Evolutionary conservation across 164 flowering plant genomes (phyloP).

Genomic region (Malania oleifera): DNA sequence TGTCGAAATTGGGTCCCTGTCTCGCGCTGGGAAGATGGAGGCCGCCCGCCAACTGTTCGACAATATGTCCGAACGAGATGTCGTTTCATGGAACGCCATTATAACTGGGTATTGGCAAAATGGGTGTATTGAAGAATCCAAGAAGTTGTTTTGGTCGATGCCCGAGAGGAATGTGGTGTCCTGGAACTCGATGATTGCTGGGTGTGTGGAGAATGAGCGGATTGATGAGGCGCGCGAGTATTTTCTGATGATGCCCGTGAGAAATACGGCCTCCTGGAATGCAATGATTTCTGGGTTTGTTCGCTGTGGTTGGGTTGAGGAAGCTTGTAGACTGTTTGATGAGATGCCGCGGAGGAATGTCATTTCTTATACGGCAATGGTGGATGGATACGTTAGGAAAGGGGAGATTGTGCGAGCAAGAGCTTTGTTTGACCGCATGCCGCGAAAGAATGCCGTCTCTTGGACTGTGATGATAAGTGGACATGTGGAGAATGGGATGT

Average conservation of each 20-base stretch:
- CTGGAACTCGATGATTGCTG: conserved; percentile 53
- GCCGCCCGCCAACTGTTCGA: conserved; percentile 45
- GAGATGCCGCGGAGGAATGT: conserved; percentile 49
- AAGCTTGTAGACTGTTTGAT: conserved; percentile 35
- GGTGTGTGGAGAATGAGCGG: conserved; percentile 30
- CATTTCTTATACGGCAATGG: conserved; percentile 44
- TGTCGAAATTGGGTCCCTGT: conserved; percentile 23
- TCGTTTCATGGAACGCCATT: conserved; percentile 41
- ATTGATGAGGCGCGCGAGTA: conserved; percentile 37
- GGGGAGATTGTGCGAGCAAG: conserved; percentile 41
- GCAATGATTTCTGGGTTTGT: conserved; percentile 41
- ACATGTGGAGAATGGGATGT: conserved; percentile 37
- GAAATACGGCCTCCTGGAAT: conserved; percentile 43
- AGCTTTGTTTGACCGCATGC: conserved; percentile 34
- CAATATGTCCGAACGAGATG: conserved; percentile 32
- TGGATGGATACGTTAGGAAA: conserved; percentile 38
- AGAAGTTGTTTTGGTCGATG: conserved; percentile 34
- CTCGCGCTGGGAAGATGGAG: conserved; percentile 24
- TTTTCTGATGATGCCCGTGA: conserved; percentile 35
- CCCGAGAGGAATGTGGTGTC: conserved; percentile 38
- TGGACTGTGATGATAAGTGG: conserved; percentile 58
- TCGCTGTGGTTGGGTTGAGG: conserved; percentile 24
- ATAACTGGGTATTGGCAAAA: conserved; percentile 44
- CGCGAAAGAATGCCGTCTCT: conserved; percentile 34
- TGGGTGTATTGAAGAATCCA: conserved; percentile 30